A percentile compares a stretch with the other conserved stretches of the same genome.
Evolutionary conservation across 768 basidiomycete genomes (phyloP).

Genomic region (Punctularia strigosozonata): DNA sequence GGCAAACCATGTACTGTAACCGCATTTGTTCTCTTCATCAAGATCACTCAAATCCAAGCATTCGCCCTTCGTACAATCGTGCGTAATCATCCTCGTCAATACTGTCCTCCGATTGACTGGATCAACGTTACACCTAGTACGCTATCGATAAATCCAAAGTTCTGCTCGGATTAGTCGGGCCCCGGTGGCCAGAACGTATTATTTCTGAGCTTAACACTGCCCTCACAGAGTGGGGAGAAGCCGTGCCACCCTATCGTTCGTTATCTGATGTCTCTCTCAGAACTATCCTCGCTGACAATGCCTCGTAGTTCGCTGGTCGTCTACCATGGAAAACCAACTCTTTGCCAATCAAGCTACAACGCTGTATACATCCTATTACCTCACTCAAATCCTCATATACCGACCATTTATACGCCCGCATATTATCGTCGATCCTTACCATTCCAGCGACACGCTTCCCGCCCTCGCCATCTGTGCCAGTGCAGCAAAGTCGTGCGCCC

Average conservation of each 20-base stretch:
- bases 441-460: constrained; percentile 26
- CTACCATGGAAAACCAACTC: constrained; percentile 22
- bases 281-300: background rate
- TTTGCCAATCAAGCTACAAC: constrained; percentile 31
- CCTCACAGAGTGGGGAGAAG: constrained; percentile 23
- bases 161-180: constrained; percentile 13
- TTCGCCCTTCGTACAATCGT: constrained; percentile 34
- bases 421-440: constrained; percentile 12
- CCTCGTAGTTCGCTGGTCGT: constrained; percentile 28
- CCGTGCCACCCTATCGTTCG: constrained; percentile 18
- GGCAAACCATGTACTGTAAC: constrained; percentile 26
- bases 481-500: constrained; percentile 48
- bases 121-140: constrained; percentile 14
- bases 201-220: constrained; percentile 34
- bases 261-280: constrained; percentile 15
- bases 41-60: constrained; percentile 33
- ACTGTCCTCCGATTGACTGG: background rate
- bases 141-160: constrained; percentile 23
- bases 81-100: constrained; percentile 10
- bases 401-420: constrained; percentile 66
- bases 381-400: constrained; percentile 63
- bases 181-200: constrained; percentile 17
- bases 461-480: constrained; percentile 64
- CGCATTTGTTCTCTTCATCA: constrained; percentile 30
- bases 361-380: constrained; percentile 36